Evolutionary conservation across 208 protist genomes (phyloP).

Genomic region (Trypanosoma brucei): DNA sequence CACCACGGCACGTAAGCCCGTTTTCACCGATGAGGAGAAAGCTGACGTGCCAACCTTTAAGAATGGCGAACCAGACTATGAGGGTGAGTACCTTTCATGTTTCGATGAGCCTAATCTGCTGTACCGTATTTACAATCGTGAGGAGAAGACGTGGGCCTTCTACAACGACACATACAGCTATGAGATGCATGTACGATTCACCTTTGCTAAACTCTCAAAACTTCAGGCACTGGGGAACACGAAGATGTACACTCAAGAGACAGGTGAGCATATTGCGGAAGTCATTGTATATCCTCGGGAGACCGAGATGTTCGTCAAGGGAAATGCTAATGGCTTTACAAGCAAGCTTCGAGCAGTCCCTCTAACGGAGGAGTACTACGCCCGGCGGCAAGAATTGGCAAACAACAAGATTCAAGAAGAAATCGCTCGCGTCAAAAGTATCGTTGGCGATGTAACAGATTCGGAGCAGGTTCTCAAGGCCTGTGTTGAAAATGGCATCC

Average conservation of each 20-base stretch:
- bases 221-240: slow-evolving; percentile 52
- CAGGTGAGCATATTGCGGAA: slow-evolving; percentile 35
- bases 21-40: slow-evolving; percentile 30
- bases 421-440: slow-evolving; percentile 32
- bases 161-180: slow-evolving; percentile 75
- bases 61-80: slow-evolving; percentile 55
- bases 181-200: slow-evolving; percentile 72
- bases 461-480: slow-evolving; percentile 49
- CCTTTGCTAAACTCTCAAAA: slow-evolving; percentile 61
- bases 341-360: slow-evolving; percentile 59
- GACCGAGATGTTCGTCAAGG: slow-evolving; percentile 72
- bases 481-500: slow-evolving; percentile 49
- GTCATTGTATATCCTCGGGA: slow-evolving; percentile 71
- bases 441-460: slow-evolving; percentile 33
- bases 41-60: slow-evolving; percentile 34
- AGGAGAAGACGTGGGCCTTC: slow-evolving; percentile 70
- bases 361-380: slow-evolving; percentile 53
- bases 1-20: slow-evolving; percentile 35
- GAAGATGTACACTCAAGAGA: slow-evolving; percentile 30
- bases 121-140: slow-evolving; percentile 61
- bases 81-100: slow-evolving; percentile 61
- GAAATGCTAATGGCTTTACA: slow-evolving; percentile 54
- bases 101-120: slow-evolving; percentile 77
- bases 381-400: slow-evolving; percentile 26
- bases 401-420: slow-evolving; percentile 33